Conservation (phyloP, 257 asterid genomes). For the Mentha longifolia region DNA sequence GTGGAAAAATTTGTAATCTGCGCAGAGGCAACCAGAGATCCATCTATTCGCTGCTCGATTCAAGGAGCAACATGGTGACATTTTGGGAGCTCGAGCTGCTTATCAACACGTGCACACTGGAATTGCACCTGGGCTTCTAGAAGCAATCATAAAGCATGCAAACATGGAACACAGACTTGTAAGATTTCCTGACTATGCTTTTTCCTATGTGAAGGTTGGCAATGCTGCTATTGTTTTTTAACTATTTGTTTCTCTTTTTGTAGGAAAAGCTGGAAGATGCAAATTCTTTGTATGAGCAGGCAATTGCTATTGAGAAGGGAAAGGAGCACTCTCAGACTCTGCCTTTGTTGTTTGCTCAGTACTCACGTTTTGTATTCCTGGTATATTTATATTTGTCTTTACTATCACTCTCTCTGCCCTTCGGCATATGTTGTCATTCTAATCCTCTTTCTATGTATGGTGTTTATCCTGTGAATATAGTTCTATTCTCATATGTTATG, state of each 20-base stretch:
- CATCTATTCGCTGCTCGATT: conserved; percentile 93
- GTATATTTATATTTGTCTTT: conserved; percentile 42
- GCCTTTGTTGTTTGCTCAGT: conserved; percentile 90
- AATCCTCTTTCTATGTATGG: conserved; percentile 12
- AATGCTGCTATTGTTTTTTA: conserved; percentile 24
- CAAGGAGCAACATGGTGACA: conserved; percentile 82
- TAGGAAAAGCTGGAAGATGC: conserved; percentile 93
- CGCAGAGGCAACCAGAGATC: conserved; percentile 97
- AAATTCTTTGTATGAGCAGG: conserved; percentile 83
- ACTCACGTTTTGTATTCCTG: conserved; percentile 79
- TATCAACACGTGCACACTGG: conserved; percentile 92
- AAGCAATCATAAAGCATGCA: conserved; percentile 92
- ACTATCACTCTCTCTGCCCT: not conserved
- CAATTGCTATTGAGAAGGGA: conserved; percentile 92
- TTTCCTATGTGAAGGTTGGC: conserved; percentile 11
- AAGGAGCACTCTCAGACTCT: conserved; percentile 91
- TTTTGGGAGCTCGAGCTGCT: conserved; percentile 89
- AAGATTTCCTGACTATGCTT: conserved; percentile 38
- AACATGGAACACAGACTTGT: conserved; percentile 95
- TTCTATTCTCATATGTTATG: not conserved
- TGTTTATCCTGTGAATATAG: conserved; percentile 7
- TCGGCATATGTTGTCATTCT: not conserved
- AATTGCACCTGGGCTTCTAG: conserved; percentile 95
- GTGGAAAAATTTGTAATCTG: conserved; percentile 32
- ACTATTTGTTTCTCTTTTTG: conserved; percentile 25